phyloP scores from a whole-genome alignment of 2,329 filamentous ascomycete species.

The Parascedosporium putredinis region DNA sequence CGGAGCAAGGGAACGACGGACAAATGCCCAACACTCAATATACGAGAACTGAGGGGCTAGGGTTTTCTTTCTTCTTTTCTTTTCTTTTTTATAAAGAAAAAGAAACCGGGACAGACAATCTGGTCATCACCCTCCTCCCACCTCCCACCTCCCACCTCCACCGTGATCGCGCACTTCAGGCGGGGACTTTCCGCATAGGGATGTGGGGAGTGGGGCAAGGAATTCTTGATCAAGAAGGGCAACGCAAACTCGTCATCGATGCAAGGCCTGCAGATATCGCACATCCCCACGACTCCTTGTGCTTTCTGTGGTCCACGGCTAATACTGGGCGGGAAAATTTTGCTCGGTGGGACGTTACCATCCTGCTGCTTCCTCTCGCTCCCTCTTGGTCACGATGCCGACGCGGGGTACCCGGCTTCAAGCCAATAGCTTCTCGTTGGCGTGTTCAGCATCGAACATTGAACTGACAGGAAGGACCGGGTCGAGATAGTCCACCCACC shows the following conservation, averaged over 20 bases:
- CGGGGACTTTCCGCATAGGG: slow-evolving; percentile 1
- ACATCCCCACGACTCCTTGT: neutral
- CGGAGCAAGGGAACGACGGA: neutral
- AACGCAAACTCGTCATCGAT: slow-evolving; percentile 1
- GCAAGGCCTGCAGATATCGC: neutral
- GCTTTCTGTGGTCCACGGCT: neutral
- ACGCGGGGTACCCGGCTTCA: neutral
- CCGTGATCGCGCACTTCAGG: neutral
- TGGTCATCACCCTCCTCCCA: too few relatives aligned
- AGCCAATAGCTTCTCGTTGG: too few relatives aligned
- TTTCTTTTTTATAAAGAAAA: too few relatives aligned
- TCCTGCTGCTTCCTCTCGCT: too few relatives aligned
- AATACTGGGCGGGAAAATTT: neutral
- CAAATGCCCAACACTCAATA: too few relatives aligned
- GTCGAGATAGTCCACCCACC: too few relatives aligned
- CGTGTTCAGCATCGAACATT: too few relatives aligned
- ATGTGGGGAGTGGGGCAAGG: neutral
- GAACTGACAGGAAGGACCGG: too few relatives aligned
- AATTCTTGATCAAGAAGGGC: neutral
- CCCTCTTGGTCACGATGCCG: neutral
- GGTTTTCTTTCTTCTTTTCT: too few relatives aligned
- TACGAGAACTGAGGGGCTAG: neutral
- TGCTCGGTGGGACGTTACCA: neutral
- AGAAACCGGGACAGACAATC: neutral
- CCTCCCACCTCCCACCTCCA: neutral